phyloP scores from a whole-genome alignment of 2,329 filamentous ascomycete species.

The Claviceps monticola region DNA sequence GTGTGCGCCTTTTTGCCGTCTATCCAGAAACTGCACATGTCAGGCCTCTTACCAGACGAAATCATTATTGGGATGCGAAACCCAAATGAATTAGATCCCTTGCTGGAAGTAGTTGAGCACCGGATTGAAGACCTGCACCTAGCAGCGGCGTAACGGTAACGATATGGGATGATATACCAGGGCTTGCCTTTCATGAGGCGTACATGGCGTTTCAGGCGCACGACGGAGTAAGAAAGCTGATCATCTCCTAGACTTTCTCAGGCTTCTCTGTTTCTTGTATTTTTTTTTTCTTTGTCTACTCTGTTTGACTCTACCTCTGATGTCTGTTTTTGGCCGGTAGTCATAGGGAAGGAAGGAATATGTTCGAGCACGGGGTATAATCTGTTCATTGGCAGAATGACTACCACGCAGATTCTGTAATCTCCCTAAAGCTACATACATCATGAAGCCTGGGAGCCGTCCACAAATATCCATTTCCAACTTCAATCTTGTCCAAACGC shows the following conservation, averaged over 20 bases:
- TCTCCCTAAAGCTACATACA: neutral
- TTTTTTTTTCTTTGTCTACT: neutral
- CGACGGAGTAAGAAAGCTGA: neutral
- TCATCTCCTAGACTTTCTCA: neutral
- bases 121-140: conserved; percentile 37
- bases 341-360: neutral
- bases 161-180: neutral
- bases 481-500: too few relatives aligned
- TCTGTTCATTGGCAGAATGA: too few relatives aligned
- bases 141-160: neutral
- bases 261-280: neutral
- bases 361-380: too few relatives aligned
- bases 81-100: conserved; percentile 56
- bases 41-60: conserved; percentile 50
- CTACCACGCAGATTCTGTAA: too few relatives aligned
- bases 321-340: neutral
- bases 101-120: conserved; percentile 59
- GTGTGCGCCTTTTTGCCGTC: neutral
- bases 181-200: neutral
- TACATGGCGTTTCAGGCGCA: neutral
- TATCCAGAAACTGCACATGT: conserved; percentile 32
- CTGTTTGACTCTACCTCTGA: neutral
- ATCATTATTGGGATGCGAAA: conserved; percentile 66
- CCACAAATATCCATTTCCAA: too few relatives aligned
- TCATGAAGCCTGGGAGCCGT: neutral